phyloP scores from a whole-genome alignment of 768 basidiomycete genomes.

The Russula virescens region DNA sequence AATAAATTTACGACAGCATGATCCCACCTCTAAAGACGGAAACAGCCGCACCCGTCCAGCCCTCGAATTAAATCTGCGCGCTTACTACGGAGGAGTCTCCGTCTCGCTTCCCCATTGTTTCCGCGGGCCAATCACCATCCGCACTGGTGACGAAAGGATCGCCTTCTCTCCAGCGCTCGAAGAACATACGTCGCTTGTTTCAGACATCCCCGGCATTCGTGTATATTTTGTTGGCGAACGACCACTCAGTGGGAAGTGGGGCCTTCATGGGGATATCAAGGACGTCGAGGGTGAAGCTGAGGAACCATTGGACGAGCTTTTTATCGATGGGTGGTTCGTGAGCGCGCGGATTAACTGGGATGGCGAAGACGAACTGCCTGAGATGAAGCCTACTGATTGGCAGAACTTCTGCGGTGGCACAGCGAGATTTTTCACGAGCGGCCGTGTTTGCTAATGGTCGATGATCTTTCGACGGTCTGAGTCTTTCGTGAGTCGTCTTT shows the following conservation, averaged over 20 bases:
- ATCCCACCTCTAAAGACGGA: not conserved
- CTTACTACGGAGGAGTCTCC: not conserved
- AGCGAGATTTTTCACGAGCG: not conserved
- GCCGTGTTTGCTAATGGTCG: not conserved
- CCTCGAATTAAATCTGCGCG: not conserved
- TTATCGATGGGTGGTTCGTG: not conserved
- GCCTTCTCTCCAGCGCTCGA: not conserved
- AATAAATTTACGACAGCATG: not conserved
- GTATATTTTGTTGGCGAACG: constrained; percentile 11
- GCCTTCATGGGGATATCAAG: not conserved
- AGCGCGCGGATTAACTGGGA: constrained; percentile 8
- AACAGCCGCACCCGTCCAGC: not conserved
- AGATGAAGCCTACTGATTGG: not conserved
- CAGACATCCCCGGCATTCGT: not conserved
- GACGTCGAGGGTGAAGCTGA: not conserved
- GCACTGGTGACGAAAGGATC: not conserved
- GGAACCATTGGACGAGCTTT: constrained; percentile 1
- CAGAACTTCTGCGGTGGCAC: not conserved
- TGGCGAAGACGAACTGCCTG: constrained; percentile 9
- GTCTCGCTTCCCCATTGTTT: constrained; percentile 11
- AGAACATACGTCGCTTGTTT: not conserved
- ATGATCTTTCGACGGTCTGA: too few relatives aligned
- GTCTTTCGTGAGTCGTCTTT: too few relatives aligned
- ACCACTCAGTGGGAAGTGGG: constrained; percentile 1
- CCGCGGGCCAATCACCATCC: constrained; percentile 14